phyloP scores from a whole-genome alignment of 441 rosid genomes.

The Pelargonium citronellum region DNA sequence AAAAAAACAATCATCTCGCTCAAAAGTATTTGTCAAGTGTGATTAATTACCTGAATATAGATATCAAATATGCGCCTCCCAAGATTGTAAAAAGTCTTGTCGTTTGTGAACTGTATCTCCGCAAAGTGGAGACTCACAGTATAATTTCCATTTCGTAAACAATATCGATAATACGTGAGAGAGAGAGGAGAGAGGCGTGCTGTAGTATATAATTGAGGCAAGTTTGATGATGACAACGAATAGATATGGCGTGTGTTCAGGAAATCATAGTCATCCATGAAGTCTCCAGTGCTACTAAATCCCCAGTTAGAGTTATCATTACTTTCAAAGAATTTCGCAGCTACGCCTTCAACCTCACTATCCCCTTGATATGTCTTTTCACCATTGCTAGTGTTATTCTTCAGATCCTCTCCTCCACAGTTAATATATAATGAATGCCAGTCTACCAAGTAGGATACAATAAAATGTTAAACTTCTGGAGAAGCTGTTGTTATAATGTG shows the following conservation, averaged over 20 bases:
- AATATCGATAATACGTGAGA: conserved; percentile 48
- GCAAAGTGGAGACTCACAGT: conserved; percentile 55
- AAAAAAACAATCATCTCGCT: no score
- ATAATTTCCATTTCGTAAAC: conserved; percentile 44
- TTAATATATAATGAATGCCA: conserved; percentile 31
- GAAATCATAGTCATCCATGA: conserved; percentile 33
- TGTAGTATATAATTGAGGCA: conserved; percentile 30
- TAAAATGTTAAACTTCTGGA: background rate
- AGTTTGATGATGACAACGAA: conserved; percentile 25
- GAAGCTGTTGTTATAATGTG: no score
- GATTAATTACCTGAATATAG: conserved; percentile 45
- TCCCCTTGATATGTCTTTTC: conserved; percentile 34
- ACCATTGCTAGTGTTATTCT: conserved; percentile 19
- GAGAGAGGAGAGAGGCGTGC: conserved; percentile 54
- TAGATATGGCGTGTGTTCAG: conserved; percentile 5
- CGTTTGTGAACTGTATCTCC: conserved; percentile 38
- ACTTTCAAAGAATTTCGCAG: conserved; percentile 20
- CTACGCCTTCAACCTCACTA: background rate
- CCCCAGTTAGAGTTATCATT: conserved; percentile 36
- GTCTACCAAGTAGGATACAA: conserved; percentile 15
- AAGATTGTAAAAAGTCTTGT: conserved; percentile 26
- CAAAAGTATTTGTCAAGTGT: background rate
- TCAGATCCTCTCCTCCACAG: conserved; percentile 26
- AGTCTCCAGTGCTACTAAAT: conserved; percentile 45
- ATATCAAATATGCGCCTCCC: conserved; percentile 59